Conservation (phyloP, 2,329 filamentous ascomycete species). For the Colletotrichum trifolii region DNA sequence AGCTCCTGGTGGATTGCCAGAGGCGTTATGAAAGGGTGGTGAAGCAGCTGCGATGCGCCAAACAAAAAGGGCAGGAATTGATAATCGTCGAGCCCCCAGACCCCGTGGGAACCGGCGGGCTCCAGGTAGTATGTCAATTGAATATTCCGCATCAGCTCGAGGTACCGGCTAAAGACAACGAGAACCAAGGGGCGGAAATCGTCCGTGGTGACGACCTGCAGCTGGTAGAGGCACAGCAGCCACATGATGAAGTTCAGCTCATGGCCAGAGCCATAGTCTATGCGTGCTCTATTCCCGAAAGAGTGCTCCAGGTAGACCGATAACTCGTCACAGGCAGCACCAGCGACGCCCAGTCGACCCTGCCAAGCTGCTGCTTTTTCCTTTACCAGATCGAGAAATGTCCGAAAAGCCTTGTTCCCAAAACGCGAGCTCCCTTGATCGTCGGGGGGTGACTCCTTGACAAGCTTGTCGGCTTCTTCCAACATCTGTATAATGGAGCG, state of each 20-base stretch:
- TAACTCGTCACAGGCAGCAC: conserved; percentile 73
- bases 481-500: conserved; percentile 76
- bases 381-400: conserved; percentile 78
- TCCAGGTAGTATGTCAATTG: conserved; percentile 97
- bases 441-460: conserved; percentile 78
- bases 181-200: conserved; percentile 83
- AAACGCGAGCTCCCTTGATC: conserved; percentile 92
- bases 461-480: conserved; percentile 73
- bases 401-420: conserved; percentile 91
- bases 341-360: conserved; percentile 63
- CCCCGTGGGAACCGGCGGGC: conserved; percentile 94
- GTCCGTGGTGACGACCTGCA: conserved; percentile 69
- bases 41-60: conserved; percentile 87
- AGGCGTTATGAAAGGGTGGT: conserved; percentile 84
- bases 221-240: conserved; percentile 91
- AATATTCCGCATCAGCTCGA: conserved; percentile 85
- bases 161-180: conserved; percentile 83
- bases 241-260: conserved; percentile 98
- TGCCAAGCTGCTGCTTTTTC: conserved; percentile 72
- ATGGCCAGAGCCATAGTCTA: conserved; percentile 97
- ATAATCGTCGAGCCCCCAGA: conserved; percentile 98
- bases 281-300: conserved; percentile 86
- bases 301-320: conserved; percentile 84
- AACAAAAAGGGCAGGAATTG: conserved; percentile 97
- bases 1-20: conserved; percentile 88